Base-by-base conservation (phyloP, 2,329 filamentous ascomycete species). In the Alternaria angustiovoidea region DNA sequence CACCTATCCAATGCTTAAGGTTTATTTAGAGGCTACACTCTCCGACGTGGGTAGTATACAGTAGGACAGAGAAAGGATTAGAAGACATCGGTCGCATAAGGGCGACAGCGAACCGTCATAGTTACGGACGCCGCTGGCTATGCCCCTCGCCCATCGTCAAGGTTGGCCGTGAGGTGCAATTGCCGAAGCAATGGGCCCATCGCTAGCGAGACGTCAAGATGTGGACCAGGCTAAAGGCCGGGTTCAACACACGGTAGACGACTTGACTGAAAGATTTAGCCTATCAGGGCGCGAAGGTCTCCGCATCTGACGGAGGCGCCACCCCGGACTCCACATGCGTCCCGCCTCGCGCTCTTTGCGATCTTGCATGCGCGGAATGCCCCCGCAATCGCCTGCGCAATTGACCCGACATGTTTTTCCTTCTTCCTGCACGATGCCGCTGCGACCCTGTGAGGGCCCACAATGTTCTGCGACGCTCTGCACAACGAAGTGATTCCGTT, bases 251-350 rank as follows among this genome's bases (percentile, higher is more conserved):
- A 61, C 57, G 59, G 64, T 52, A 61, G 30, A 46, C 30, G 36
- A 48, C 36, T 44, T 57, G 53, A 44, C 44, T 39, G 6, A 11
- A 7, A 30, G 11, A 24, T 32, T 54, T 43, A 53, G 58, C 66
- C 64, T 68, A 66, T 68, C 64, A 68, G 43, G 20, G 46, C 28
- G 38, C 42, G 43, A 39, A 24, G 26, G 52, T 54, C 66, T 70
- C 70, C 65, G 65, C 69, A 67, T 54, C 26, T 47, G 36, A 51
- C 36, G 41, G 61, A 43, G 44, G 61, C 57, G 54, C 60, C 59
- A 64, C 64, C 60, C 64, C 51, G 38, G 34, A 57, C 69, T 68
- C 69, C 69, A 69, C 66, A 59, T 20, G 41, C 43, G 51, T 66
- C 64, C 68, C 66, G 62, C 67, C 54, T 59, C 53, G 47, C 38